Base-by-base conservation (phyloP, 805 yeast genomes). In the Wickerhamiella qilinensis region DNA sequence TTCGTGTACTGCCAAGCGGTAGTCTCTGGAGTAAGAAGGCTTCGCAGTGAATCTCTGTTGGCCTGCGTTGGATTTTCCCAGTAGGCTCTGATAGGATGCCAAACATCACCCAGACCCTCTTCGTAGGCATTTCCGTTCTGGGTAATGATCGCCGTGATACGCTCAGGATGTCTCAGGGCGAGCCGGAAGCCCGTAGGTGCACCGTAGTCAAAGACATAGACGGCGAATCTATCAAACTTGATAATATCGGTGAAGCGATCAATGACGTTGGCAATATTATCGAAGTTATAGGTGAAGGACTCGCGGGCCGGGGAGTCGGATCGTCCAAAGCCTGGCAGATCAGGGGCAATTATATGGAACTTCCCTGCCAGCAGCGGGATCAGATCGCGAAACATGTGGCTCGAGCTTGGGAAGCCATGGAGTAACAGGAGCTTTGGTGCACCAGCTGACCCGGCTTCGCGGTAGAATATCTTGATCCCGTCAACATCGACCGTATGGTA, bases 41-140 rank as follows among this genome's bases (percentile, higher is more conserved):
- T 8, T 41, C 47, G 16, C 51, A 38, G n/a, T 42, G 37, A 8
- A 38, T 30, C 14, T 41, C 44, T 27, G 19, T 45, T 38, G 15
- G 41, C 42, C 8, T 45, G 47, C 3, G 50, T 41, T 9, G n/a
- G n/a, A 5, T 17, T 20, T 20, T 37, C 37, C 69, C 68, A 65
- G 37, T 46, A 55, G 24, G 46, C 43, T 36, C 45, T 44, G 15
- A 64, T 33, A 5, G 64, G 62, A 5, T 42, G 57, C 69, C 69
- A 65, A 41, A 62, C 62, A 12, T 43, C 53, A 28, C 50, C 60
- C n/a, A 65, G 38, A 8, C 69, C 69, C 37, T 60, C 68, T 7
- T 47, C 60, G 40, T 65, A 65, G 17, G 67, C 67, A 48, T 63
- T 65, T 8, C 69, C 69, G 41, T 63, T 65, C 49, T 65, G 70